Conservation (phyloP, 2,329 filamentous ascomycete genomes). For the Laburnicola sp. region DNA sequence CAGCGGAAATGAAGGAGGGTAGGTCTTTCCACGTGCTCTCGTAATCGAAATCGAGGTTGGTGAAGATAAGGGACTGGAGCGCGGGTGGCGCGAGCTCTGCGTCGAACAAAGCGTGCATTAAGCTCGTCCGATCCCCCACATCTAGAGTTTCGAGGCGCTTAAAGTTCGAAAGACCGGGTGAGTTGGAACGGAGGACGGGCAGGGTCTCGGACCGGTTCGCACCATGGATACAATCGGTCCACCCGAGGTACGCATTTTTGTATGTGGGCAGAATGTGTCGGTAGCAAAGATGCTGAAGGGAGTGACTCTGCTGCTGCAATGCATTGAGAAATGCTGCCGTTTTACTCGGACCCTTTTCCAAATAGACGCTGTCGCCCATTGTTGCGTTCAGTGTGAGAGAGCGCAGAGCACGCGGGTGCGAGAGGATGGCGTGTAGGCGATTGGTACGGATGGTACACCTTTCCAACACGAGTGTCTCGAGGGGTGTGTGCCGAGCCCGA, state of each 20-base stretch:
- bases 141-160: background rate
- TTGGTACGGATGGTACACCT: background rate
- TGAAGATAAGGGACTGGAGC: background rate
- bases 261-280: too few species aligned
- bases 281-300: background rate
- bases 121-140: background rate
- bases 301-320: background rate
- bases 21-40: background rate
- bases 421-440: slow-evolving; percentile 3
- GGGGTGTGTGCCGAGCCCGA: background rate
- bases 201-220: background rate
- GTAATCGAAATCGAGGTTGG: background rate
- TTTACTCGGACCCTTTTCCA: too few species aligned
- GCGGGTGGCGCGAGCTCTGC: background rate
- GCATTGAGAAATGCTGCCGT: background rate
- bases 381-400: slow-evolving; percentile 1
- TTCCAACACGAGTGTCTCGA: slow-evolving; percentile 7
- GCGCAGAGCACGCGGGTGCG: slow-evolving; percentile 1
- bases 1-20: background rate
- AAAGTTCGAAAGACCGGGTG: background rate
- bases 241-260: too few species aligned
- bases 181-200: background rate
- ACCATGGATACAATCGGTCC: too few species aligned
- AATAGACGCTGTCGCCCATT: too few species aligned
- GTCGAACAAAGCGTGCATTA: background rate